Evolutionary conservation across 176 grass and related monocot genomes (phyloP), one percentile per base, ranked within the genome.

Genomic region (Carex scoparia): DNA sequence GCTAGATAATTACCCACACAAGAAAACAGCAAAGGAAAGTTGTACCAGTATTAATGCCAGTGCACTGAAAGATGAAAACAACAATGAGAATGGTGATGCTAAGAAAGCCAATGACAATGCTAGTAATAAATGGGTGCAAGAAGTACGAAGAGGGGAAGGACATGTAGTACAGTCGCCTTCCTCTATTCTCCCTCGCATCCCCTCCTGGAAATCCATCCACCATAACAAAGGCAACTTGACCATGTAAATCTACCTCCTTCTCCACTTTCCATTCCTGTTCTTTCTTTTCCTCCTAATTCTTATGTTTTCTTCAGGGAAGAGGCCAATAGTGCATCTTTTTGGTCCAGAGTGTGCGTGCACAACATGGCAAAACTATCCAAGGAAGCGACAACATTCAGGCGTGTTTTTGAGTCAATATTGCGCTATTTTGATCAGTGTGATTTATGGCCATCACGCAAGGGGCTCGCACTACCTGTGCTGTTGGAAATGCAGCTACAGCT

Each of bases 321-420:
- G 30, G 87, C 81, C 48, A 92, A 89, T 75, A 92, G 85, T 57
- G 90, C 93, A 79, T 90, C 90, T 66, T 94, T 99, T 84, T 99
- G 96, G 96, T 92, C 96, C 76, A 99, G 93, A 87, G 83, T 95
- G 59, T 95, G 91, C 84, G 84, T 99, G 70, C 93, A 95, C 42
- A 99, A 99, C 87, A 95, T 95, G 96, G 93, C 96, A 31, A 95
- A 88, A 80, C 86, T 99, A 88, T 89, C 91, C 62, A 94, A 87
- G 84, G 96, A 99, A 79, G 91, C 93, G 14, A 99, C 96, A 46
- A 99, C 93, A 28, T 89, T 99, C 63, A 91, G 96, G 28, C 96
- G 96, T 64, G 92, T 92, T 35, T 92, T 99, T 86, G 96, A 99
- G 89, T 95, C 87, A 30, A 86, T 99, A 62, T 92, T 99, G 91